These are phyloP conservation scores for Tetratostichococcus sp. DNA, from an alignment of 139 green algal species.

Conservation along the genomic window DNA sequence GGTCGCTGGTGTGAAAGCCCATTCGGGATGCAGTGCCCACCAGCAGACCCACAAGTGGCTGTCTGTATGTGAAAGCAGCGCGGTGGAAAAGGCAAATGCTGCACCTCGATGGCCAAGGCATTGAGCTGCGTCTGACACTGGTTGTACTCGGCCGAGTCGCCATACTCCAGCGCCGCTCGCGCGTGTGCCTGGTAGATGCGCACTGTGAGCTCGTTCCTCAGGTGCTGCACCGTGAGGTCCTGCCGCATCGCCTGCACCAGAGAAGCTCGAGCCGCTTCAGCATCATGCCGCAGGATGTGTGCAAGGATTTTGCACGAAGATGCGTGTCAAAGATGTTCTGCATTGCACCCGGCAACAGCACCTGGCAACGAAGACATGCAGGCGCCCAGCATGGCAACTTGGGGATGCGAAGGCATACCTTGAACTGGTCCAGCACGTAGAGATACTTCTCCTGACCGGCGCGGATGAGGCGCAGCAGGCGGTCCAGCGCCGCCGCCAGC, in stretches of 20 bases:
- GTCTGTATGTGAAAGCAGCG: too few relatives aligned
- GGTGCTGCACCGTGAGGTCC: conserved; percentile 82
- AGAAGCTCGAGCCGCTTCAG: background rate
- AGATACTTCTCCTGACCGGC: conserved; percentile 53
- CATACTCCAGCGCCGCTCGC: conserved; percentile 77
- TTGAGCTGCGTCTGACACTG: conserved; percentile 84
- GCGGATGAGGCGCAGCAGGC: conserved; percentile 47
- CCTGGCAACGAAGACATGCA: background rate
- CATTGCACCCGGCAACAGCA: too few relatives aligned
- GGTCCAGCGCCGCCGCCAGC: conserved; percentile 47
- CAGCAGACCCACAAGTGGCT: too few relatives aligned
- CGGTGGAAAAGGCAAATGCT: too few relatives aligned
- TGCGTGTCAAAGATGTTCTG: background rate
- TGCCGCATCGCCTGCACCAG: conserved; percentile 69
- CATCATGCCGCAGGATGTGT: too few relatives aligned
- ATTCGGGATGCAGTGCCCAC: too few relatives aligned
- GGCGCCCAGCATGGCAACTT: too few relatives aligned
- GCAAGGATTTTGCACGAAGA: too few relatives aligned
- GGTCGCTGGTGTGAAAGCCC: too few relatives aligned
- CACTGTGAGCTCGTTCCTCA: conserved; percentile 62
- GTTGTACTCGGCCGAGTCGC: conserved; percentile 84
- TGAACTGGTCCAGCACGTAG: conserved; percentile 84
- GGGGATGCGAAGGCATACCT: too few relatives aligned
- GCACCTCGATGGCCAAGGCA: conserved; percentile 18
- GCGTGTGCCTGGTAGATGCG: conserved; percentile 82